phyloP scores from a whole-genome alignment of 768 basidiomycete species.

The Lactifluus volemus region DNA sequence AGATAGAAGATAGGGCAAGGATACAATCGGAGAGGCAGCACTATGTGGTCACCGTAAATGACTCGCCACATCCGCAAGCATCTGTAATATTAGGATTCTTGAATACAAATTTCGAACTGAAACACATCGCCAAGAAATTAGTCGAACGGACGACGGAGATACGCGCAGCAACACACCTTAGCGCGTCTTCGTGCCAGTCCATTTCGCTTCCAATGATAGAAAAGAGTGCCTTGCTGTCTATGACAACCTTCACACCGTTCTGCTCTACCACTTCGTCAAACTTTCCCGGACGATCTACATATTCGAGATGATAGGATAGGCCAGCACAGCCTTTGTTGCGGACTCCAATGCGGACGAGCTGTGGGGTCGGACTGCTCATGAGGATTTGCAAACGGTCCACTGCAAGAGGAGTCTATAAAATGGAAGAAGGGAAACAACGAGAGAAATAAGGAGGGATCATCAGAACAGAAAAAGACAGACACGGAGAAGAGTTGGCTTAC shows the following conservation, averaged over 20 bases:
- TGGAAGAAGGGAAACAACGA: background rate
- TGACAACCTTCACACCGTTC: slow-evolving; percentile 87
- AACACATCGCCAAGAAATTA: slow-evolving; percentile 3
- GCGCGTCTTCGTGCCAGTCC: slow-evolving; percentile 93
- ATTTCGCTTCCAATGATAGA: slow-evolving; percentile 98
- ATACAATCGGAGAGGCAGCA: slow-evolving; percentile 1
- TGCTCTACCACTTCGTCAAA: slow-evolving; percentile 98
- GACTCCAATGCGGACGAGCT: slow-evolving; percentile 90
- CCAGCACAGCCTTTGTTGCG: slow-evolving; percentile 97
- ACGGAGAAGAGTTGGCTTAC: slow-evolving; percentile 31
- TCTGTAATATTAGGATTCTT: slow-evolving; percentile 93
- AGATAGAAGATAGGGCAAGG: background rate
- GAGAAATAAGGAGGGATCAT: background rate
- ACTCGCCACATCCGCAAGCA: slow-evolving; percentile 92
- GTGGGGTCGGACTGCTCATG: slow-evolving; percentile 75
- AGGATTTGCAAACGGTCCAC: slow-evolving; percentile 65
- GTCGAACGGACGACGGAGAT: background rate
- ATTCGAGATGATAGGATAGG: slow-evolving; percentile 86
- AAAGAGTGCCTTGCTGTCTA: slow-evolving; percentile 95
- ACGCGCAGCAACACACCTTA: slow-evolving; percentile 51
- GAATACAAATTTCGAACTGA: slow-evolving; percentile 75
- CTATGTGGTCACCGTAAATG: slow-evolving; percentile 54
- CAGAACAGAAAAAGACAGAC: background rate
- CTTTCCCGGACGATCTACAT: slow-evolving; percentile 79
- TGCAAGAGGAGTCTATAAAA: slow-evolving; percentile 65